Percentiles rank a stretch among this genome's conserved stretches.
These are phyloP conservation scores for Nannochloropsis gaditana DNA, from an alignment of 108 stramenopile genomes.

Conservation along the genomic window DNA sequence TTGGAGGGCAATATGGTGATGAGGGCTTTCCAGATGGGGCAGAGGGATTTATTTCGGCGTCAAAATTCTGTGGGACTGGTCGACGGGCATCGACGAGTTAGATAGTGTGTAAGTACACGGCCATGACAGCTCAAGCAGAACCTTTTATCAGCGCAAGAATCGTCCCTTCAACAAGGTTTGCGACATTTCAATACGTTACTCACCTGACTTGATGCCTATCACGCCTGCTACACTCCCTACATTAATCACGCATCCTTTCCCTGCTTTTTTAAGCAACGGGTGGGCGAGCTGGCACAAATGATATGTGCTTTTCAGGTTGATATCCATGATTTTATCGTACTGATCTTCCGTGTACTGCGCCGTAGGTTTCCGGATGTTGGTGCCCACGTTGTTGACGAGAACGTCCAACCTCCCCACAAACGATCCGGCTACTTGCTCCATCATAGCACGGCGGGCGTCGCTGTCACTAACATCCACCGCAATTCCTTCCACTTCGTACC, in stretches of 20 bases:
- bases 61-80: too few relatives aligned
- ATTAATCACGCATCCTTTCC: conserved; percentile 73
- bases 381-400: conserved; percentile 92
- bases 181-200: background rate
- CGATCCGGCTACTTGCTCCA: conserved; percentile 42
- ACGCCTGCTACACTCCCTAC: conserved; percentile 87
- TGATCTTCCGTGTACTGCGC: conserved; percentile 78
- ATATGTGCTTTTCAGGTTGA: conserved; percentile 74
- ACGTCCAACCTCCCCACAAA: conserved; percentile 64
- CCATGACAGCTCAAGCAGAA: too few relatives aligned
- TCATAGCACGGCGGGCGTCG: conserved; percentile 56
- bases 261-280: conserved; percentile 46
- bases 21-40: too few relatives aligned
- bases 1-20: too few relatives aligned
- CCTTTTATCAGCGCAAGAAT: too few relatives aligned
- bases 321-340: conserved; percentile 66
- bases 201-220: conserved; percentile 73
- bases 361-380: conserved; percentile 78
- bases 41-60: too few relatives aligned
- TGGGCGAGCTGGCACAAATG: conserved; percentile 38
- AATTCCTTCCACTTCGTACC: conserved; percentile 37
- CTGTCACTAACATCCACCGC: conserved; percentile 61
- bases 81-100: too few relatives aligned
- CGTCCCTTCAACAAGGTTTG: background rate
- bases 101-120: too few relatives aligned